These are phyloP conservation scores for Aureobasidium zeae DNA, from an alignment of 2,329 filamentous ascomycete species.

Conservation along the genomic window DNA sequence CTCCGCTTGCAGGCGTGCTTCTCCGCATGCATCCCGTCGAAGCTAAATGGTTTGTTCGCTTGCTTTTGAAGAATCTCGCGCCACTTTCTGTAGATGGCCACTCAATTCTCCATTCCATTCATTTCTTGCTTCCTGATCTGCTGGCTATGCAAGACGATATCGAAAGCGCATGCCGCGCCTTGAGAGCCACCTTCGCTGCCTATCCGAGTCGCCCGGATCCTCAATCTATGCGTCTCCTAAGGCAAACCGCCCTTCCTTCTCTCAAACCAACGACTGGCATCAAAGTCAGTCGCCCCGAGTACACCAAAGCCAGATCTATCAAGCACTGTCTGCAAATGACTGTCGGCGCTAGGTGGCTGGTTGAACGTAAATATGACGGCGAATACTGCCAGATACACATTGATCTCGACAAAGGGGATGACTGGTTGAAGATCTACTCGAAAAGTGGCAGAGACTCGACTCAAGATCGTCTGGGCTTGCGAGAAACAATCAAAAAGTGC, in stretches of 20 bases:
- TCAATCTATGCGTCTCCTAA: constrained; percentile 26
- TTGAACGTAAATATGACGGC: constrained; percentile 73
- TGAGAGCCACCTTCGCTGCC: constrained; percentile 37
- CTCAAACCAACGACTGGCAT: constrained; percentile 34
- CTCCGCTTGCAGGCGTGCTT: constrained; percentile 29
- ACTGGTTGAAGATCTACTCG: constrained; percentile 71
- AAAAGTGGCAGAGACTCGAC: constrained; percentile 91
- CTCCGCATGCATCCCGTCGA: constrained; percentile 54
- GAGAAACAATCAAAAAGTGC: constrained; percentile 54
- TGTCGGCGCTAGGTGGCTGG: constrained; percentile 52
- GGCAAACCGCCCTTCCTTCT: constrained; percentile 31
- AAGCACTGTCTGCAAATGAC: constrained; percentile 64
- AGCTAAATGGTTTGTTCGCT: constrained; percentile 77
- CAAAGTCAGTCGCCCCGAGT: constrained; percentile 39
- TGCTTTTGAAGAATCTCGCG: constrained; percentile 68
- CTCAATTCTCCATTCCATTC: constrained; percentile 50
- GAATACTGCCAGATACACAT: constrained; percentile 88
- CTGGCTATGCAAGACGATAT: constrained; percentile 64
- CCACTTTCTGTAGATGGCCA: constrained; percentile 54
- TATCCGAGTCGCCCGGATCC: constrained; percentile 32
- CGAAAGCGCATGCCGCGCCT: constrained; percentile 46
- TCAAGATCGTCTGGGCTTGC: constrained; percentile 53
- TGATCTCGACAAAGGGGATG: constrained; percentile 47
- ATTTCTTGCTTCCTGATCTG: constrained; percentile 60
- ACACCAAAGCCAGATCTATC: constrained; percentile 44